Evolutionary conservation across 805 yeast species (phyloP).

Genomic region (Groenewaldozyma tartarivorans): DNA sequence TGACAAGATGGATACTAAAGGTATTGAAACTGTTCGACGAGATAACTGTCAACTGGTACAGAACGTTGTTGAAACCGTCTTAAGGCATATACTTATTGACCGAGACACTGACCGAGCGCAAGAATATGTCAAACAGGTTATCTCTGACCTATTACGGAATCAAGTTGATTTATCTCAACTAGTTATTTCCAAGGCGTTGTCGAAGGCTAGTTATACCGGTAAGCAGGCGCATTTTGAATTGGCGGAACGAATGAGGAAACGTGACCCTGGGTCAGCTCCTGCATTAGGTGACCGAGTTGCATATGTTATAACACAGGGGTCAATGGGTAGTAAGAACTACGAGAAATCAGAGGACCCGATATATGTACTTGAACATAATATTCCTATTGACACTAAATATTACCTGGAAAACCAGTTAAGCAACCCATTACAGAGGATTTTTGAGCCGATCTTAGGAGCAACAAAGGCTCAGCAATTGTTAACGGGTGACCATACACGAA

Average conservation of each 20-base stretch:
- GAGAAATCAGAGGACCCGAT: slow-evolving; percentile 97
- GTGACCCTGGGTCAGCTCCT: slow-evolving; percentile 98
- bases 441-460: slow-evolving; percentile 91
- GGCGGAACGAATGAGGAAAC: slow-evolving; percentile 89
- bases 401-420: slow-evolving; percentile 87
- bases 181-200: slow-evolving; percentile 86
- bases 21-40: slow-evolving; percentile 96
- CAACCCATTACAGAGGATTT: slow-evolving; percentile 86
- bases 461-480: slow-evolving; percentile 67
- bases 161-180: slow-evolving; percentile 85
- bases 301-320: slow-evolving; percentile 78
- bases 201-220: slow-evolving; percentile 84
- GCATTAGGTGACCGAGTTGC: slow-evolving; percentile 97
- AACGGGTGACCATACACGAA: slow-evolving; percentile 76
- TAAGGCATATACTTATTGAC: slow-evolving; percentile 76
- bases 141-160: slow-evolving; percentile 84
- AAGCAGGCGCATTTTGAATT: slow-evolving; percentile 96
- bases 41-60: slow-evolving; percentile 95
- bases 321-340: slow-evolving; percentile 74
- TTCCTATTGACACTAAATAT: slow-evolving; percentile 91
- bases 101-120: slow-evolving; percentile 82
- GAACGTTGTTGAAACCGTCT: slow-evolving; percentile 84
- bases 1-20: slow-evolving; percentile 97
- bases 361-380: slow-evolving; percentile 80
- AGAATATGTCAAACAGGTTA: slow-evolving; percentile 72